Conservation (phyloP, 2,329 filamentous ascomycete species). For the Pyrenophora seminiperda region DNA sequence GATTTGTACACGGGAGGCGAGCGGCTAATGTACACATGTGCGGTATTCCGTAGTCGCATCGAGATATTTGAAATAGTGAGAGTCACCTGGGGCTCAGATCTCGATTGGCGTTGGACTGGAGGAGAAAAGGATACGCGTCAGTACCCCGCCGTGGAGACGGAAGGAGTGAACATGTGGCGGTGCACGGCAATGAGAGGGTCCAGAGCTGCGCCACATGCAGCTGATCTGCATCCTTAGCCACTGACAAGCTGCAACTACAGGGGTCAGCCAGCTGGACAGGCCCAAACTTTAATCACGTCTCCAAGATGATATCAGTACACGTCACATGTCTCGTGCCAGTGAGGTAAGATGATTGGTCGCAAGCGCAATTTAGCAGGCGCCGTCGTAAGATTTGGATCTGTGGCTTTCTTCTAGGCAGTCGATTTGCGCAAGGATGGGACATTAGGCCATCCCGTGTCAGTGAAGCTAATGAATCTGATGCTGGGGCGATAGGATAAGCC, state of each 20-base stretch:
- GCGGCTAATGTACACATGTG: too few species aligned
- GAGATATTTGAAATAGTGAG: too few species aligned
- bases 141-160: background rate
- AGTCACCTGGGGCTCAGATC: too few species aligned
- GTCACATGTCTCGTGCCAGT: conserved; percentile 13
- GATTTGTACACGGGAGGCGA: too few species aligned
- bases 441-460: conserved; percentile 10
- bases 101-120: background rate
- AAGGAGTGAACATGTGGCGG: conserved; percentile 5
- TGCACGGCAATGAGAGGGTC: background rate
- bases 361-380: conserved; percentile 7
- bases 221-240: too few species aligned
- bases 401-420: conserved; percentile 24
- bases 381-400: conserved; percentile 11
- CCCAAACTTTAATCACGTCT: conserved; percentile 7
- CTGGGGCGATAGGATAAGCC: too few species aligned
- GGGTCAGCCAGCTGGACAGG: conserved; percentile 26
- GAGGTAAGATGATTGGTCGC: conserved; percentile 17
- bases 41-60: too few species aligned
- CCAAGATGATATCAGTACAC: background rate
- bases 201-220: conserved; percentile 11
- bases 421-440: conserved; percentile 7
- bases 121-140: background rate
- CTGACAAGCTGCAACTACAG: conserved; percentile 16
- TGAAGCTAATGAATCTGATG: background rate